These are phyloP conservation scores for Dactylellina cionopaga DNA, from an alignment of 2,329 filamentous ascomycete genomes.

Conservation along the genomic window DNA sequence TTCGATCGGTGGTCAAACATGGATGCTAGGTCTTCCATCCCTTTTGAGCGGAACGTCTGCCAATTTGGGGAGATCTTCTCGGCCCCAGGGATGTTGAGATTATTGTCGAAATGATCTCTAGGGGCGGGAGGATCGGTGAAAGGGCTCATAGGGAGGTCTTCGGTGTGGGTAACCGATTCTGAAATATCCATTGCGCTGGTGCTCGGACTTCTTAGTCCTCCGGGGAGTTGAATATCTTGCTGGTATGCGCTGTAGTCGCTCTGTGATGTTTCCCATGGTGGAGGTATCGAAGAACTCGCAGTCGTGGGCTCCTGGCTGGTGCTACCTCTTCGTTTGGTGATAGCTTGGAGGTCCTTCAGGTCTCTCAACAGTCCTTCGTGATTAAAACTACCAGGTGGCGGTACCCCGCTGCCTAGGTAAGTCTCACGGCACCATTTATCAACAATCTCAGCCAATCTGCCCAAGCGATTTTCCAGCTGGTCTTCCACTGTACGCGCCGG, in stretches of 20 bases:
- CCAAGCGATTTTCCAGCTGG: conserved; percentile 55
- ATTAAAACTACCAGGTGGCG: conserved; percentile 15
- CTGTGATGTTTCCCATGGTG: conserved; percentile 37
- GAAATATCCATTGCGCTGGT: conserved; percentile 50
- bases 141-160: conserved; percentile 49
- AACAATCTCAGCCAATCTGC: conserved; percentile 55
- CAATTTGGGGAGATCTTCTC: conserved; percentile 31
- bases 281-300: conserved; percentile 11
- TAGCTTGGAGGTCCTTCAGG: conserved; percentile 43
- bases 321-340: conserved; percentile 43
- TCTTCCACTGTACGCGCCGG: conserved; percentile 25
- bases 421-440: conserved; percentile 57
- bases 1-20: conserved; percentile 25
- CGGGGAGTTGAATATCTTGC: conserved; percentile 40
- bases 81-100: conserved; percentile 27
- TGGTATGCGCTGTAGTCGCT: conserved; percentile 31
- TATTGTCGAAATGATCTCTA: conserved; percentile 40
- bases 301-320: conserved; percentile 39
- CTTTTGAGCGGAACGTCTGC: conserved; percentile 39
- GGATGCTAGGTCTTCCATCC: conserved; percentile 40
- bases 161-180: conserved; percentile 37
- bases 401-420: conserved; percentile 46
- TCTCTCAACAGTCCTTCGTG: conserved; percentile 47
- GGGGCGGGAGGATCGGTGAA: conserved; percentile 40
- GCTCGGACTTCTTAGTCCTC: conserved; percentile 41